phyloP scores from a whole-genome alignment of 768 basidiomycete genomes.

The Tricholoma sp. region DNA sequence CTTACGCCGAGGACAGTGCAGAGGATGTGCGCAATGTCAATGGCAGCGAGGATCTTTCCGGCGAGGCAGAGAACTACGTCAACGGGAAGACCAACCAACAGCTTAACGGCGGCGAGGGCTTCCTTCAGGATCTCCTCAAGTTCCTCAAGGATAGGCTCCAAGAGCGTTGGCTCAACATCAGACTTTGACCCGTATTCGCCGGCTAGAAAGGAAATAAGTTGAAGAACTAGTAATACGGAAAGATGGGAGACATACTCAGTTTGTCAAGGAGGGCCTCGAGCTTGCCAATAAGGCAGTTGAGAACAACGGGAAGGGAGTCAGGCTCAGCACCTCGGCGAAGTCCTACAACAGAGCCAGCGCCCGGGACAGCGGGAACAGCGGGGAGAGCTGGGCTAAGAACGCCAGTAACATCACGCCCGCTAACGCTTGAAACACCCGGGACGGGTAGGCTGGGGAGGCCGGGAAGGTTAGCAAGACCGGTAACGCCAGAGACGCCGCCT shows the following conservation, averaged over 20 bases:
- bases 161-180: conserved; percentile 9
- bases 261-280: neutral
- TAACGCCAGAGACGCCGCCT: no score
- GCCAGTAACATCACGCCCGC: no score
- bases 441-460: no score
- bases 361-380: no score
- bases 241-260: neutral
- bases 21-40: conserved; percentile 11
- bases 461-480: neutral
- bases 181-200: conserved; percentile 4
- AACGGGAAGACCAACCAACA: conserved; percentile 7
- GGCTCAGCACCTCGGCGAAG: neutral
- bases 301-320: conserved; percentile 7
- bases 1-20: conserved; percentile 9
- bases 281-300: neutral
- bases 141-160: conserved; percentile 10
- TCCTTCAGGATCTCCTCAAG: conserved; percentile 6
- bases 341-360: no score
- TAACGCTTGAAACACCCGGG: no score
- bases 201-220: neutral
- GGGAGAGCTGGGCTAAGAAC: no score
- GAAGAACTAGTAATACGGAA: neutral
- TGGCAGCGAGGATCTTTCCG: conserved; percentile 9
- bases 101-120: conserved; percentile 9
- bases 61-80: conserved; percentile 7